Percentiles rank a stretch among this genome's conserved stretches.
These are phyloP conservation scores for Guadua angustifolia DNA, from an alignment of 176 grass and related monocot genomes.

Conservation along the genomic window DNA sequence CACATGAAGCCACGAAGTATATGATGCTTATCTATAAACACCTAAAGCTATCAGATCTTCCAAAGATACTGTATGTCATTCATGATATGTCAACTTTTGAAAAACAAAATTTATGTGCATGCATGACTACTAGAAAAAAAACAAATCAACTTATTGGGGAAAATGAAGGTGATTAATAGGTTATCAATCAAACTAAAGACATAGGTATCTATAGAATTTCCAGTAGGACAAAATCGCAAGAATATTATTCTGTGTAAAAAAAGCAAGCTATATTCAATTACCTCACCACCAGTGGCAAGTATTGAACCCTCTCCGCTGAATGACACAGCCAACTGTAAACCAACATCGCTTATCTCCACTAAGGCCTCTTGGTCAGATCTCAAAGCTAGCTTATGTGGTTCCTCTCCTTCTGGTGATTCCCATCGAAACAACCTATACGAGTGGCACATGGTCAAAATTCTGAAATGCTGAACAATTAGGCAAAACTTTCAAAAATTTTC, in stretches of 20 bases:
- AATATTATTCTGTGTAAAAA: background rate
- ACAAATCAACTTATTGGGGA: background rate
- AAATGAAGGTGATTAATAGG: background rate
- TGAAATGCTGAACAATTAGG: background rate
- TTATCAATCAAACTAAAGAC: slow-evolving; percentile 8
- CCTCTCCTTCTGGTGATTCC: slow-evolving; percentile 53
- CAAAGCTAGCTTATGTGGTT: slow-evolving; percentile 44
- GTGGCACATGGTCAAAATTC: slow-evolving; percentile 37
- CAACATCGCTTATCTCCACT: slow-evolving; percentile 57
- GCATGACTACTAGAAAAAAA: background rate
- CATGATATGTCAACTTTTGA: slow-evolving; percentile 13
- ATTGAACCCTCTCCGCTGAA: slow-evolving; percentile 83
- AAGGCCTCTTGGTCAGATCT: slow-evolving; percentile 59
- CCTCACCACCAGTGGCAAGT: slow-evolving; percentile 85
- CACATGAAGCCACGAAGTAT: background rate
- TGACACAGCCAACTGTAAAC: slow-evolving; percentile 70
- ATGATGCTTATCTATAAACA: background rate
- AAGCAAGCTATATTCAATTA: slow-evolving; percentile 42
- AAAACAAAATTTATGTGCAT: background rate
- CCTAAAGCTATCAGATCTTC: background rate
- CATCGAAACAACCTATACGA: slow-evolving; percentile 72
- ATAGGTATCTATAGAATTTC: background rate
- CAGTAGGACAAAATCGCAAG: background rate
- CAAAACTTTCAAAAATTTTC: background rate
- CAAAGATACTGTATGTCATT: background rate